These are phyloP conservation scores for Kluyveromyces sp. DNA, from an alignment of 1,139 yeast genomes.

Conservation along the genomic window DNA sequence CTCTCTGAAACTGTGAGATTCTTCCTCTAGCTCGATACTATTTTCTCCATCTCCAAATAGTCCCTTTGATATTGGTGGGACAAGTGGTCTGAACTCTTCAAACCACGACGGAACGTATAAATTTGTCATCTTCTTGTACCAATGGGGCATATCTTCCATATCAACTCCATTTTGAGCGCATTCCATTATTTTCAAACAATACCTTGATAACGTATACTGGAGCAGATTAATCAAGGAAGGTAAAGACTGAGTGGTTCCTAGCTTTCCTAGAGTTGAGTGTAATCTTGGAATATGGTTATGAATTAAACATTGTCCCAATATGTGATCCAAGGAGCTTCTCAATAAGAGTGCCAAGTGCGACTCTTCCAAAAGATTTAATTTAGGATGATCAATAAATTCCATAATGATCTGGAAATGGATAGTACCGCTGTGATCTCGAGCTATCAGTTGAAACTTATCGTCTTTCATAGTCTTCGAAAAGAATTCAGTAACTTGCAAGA, in stretches of 20 bases:
- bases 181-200: slow-evolving; percentile 15
- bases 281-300: slow-evolving; percentile 8
- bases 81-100: slow-evolving; percentile 19
- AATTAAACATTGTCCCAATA: slow-evolving; percentile 7
- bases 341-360: slow-evolving; percentile 18
- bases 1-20: slow-evolving; percentile 11
- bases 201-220: slow-evolving; percentile 19
- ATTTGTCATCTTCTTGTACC: slow-evolving; percentile 10
- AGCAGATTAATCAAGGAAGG: slow-evolving; percentile 26
- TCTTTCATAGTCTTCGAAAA: too few relatives aligned
- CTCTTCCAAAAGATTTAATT: slow-evolving; percentile 28
- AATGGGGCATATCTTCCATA: slow-evolving; percentile 6
- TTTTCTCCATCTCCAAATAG: slow-evolving; percentile 29
- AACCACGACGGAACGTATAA: slow-evolving; percentile 22
- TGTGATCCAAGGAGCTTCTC: slow-evolving; percentile 11
- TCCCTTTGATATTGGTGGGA: slow-evolving; percentile 36
- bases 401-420: slow-evolving; percentile 25
- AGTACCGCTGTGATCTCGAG: slow-evolving; percentile 2
- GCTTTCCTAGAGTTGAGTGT: slow-evolving; percentile 16
- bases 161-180: slow-evolving; percentile 2
- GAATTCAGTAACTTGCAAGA: neutral
- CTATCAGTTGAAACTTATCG: too few relatives aligned
- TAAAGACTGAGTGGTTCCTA: slow-evolving; percentile 25
- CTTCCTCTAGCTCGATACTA: slow-evolving; percentile 14
- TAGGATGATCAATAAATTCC: slow-evolving; percentile 35